These are phyloP conservation scores for Phytophthora multivora DNA, from an alignment of 352 stramenopile genomes.

Conservation along the genomic window DNA sequence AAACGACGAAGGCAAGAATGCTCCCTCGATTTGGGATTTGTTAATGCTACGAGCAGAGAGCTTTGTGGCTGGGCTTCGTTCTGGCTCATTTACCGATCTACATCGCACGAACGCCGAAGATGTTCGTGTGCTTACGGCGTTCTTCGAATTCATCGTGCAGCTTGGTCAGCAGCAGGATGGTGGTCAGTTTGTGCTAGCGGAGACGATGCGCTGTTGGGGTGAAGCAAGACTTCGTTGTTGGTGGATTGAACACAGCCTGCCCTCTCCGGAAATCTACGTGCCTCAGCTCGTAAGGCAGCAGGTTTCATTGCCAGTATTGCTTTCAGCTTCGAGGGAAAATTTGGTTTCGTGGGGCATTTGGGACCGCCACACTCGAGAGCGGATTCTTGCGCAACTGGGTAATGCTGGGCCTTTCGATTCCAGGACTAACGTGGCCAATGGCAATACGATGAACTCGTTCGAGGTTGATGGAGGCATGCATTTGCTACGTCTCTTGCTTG, in stretches of 20 bases:
- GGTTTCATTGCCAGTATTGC: conserved; percentile 49
- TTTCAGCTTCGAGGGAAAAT: conserved; percentile 65
- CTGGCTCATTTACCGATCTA: conserved; percentile 26
- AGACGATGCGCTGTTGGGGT: conserved; percentile 52
- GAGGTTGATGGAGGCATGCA: conserved; percentile 56
- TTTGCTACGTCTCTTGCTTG: conserved; percentile 53
- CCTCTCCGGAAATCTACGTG: conserved; percentile 46
- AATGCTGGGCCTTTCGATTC: background rate
- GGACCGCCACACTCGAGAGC: conserved; percentile 56
- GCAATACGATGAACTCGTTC: conserved; percentile 10
- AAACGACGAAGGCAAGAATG: conserved; percentile 1
- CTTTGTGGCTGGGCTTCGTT: conserved; percentile 50
- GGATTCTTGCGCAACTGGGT: conserved; percentile 50
- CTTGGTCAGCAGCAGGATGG: conserved; percentile 37
- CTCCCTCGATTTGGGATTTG: conserved; percentile 51
- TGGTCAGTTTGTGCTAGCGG: conserved; percentile 23
- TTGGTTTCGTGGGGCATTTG: conserved; percentile 70
- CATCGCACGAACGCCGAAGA: conserved; percentile 41
- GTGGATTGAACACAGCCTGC: conserved; percentile 50
- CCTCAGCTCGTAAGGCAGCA: conserved; percentile 44
- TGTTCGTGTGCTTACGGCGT: conserved; percentile 49
- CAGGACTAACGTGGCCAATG: background rate
- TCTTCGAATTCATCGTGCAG: conserved; percentile 67
- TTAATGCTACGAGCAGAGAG: conserved; percentile 46
- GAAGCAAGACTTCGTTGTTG: conserved; percentile 60